Percentiles rank a stretch among this genome's conserved stretches.
phyloP scores from a whole-genome alignment of 441 rosid genomes.

The Adansonia grandidieri region DNA sequence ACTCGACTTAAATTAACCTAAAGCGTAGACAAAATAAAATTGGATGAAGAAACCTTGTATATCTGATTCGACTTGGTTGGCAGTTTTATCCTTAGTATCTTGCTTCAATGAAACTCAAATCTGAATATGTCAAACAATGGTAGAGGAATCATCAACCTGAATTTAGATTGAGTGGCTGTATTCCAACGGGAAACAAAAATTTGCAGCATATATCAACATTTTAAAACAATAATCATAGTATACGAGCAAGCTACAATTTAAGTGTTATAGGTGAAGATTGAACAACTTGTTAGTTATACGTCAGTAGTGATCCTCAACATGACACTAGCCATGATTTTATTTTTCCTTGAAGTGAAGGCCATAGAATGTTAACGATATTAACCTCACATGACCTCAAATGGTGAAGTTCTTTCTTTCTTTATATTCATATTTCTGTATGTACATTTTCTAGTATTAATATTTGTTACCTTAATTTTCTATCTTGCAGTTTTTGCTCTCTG shows the following conservation, averaged over 20 bases:
- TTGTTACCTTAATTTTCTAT: neutral
- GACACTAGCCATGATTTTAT: neutral
- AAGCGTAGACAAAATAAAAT: neutral
- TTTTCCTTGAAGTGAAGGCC: neutral
- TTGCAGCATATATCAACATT: neutral
- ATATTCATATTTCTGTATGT: neutral
- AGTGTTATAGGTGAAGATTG: neutral
- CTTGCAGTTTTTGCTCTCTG: conserved; percentile 89
- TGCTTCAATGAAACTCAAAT: conserved; percentile 7
- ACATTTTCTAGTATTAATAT: neutral
- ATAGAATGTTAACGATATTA: neutral
- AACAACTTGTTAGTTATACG: neutral
- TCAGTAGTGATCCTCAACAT: neutral
- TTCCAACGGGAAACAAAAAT: neutral
- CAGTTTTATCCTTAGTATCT: neutral
- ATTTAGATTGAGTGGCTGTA: neutral
- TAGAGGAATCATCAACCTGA: neutral
- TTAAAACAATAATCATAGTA: neutral
- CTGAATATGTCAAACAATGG: neutral
- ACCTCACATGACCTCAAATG: neutral
- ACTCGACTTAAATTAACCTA: neutral
- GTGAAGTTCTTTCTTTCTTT: neutral
- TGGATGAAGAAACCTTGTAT: neutral
- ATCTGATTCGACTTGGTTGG: neutral
- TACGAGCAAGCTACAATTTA: neutral